Evolutionary conservation across 208 protist genomes (phyloP), one percentile per base, ranked within the genome.

Genomic region (Perkinsela sp.): DNA sequence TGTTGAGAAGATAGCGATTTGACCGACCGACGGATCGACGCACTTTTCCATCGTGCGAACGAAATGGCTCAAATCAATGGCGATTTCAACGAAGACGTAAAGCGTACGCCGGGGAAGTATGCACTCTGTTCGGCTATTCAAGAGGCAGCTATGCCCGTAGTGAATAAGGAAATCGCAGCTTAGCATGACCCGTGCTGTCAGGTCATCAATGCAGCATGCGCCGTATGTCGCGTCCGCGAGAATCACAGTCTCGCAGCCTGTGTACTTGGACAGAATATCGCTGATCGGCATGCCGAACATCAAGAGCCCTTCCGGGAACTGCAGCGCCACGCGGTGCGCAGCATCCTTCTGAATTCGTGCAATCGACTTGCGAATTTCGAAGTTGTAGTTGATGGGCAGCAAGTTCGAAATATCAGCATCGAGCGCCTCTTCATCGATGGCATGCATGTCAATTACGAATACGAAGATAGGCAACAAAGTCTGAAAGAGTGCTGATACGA

Each of bases 21-120:
- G 80, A 28, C 75, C 78, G 0, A 82, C 74, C 6, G 74, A 40
- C 16, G 79, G 72, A 28, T 97, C 87, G 72, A 97, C 92, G 28
- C 76, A 73, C 70, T 80, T 82, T 57, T 57, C 40, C 29, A 98
- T 72, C 0, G 94, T 96, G 31, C 96, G 88, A 1, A 97, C 80
- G 71, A 98, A 89, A 78, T 98, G 95, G 16, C 88, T 70, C 1
- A 95, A 80, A 72, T 99, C 95, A 72, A 99, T 95, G 71, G 88
- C 76, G 73, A 99, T 98, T 73, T 97, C 93, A 0, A 99, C 96
- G 82, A 99, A 98, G 1, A 98, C 92, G 75, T 99, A 99, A 69
- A 98, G 87, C 83, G 96, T 96, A 68, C 88, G 93, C 13, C 40
- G 13, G 6, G 90, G 84, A 1, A 88, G 72, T 32, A 78, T 81